phyloP scores from a whole-genome alignment of 306 rosid species.

The Cucumis hystrix region DNA sequence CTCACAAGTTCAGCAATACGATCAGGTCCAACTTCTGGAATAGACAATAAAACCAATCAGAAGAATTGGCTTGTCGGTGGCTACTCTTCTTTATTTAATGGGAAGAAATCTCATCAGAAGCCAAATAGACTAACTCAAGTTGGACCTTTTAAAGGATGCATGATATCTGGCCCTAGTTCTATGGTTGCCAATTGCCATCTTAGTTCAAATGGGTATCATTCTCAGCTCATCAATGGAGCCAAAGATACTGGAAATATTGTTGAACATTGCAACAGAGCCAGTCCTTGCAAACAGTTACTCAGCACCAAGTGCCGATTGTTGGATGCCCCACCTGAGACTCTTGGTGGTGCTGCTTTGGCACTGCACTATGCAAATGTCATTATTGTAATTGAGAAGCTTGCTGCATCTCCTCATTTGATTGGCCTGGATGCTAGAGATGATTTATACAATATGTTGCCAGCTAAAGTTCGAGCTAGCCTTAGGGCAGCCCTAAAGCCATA shows the following conservation, averaged over 20 bases:
- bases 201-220: slow-evolving; percentile 23
- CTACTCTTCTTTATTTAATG: slow-evolving; percentile 19
- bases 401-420: slow-evolving; percentile 88
- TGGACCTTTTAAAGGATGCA: slow-evolving; percentile 77
- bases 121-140: slow-evolving; percentile 64
- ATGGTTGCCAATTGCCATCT: slow-evolving; percentile 31
- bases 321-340: slow-evolving; percentile 74
- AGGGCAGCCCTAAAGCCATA: slow-evolving; percentile 69
- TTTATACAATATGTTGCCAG: slow-evolving; percentile 86
- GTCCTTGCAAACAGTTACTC: slow-evolving; percentile 22
- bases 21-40: slow-evolving; percentile 41
- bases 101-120: slow-evolving; percentile 39
- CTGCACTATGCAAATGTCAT: slow-evolving; percentile 91
- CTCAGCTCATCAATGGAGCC: slow-evolving; percentile 22
- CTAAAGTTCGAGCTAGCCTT: slow-evolving; percentile 45
- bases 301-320: slow-evolving; percentile 38
- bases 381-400: slow-evolving; percentile 74
- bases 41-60: slow-evolving; percentile 35
- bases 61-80: slow-evolving; percentile 44
- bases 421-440: slow-evolving; percentile 96
- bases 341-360: slow-evolving; percentile 83
- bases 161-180: slow-evolving; percentile 29
- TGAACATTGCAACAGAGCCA: slow-evolving; percentile 19
- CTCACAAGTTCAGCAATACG: slow-evolving; percentile 36
- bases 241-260: slow-evolving; percentile 15